Base-by-base conservation (phyloP, 2,329 filamentous ascomycete genomes). In the Torrubiellomyces zombiae region DNA sequence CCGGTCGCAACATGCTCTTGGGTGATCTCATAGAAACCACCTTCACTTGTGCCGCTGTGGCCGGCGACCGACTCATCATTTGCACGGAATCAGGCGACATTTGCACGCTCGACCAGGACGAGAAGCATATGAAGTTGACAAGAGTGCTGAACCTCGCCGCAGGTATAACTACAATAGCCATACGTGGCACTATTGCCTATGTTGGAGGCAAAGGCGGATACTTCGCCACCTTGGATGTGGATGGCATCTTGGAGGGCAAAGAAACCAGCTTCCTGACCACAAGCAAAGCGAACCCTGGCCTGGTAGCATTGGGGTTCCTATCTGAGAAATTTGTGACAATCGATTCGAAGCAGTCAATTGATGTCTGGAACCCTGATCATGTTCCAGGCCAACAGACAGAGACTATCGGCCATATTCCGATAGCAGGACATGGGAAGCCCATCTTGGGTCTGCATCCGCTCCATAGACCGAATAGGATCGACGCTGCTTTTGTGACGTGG, bases 51-150 rank as follows among this genome's bases (percentile, higher is more conserved):
- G 72, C 82, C 5, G 67, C 73, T 10, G 66, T 93, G 17, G 74
- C 77, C 18, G 69, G 79, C 18, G 66, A 64, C 20, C 77, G 74
- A 39, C 76, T 83, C 11, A 66, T 95, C 20, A 59, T 95, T 20
- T 89, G 82, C 51, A 80, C 86, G 4, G 85, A 94, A 42, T 68
- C 71, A 30, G 89, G 89, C 15, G 77, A 91, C 41, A 60, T 98
- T n/a, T 95, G 86, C 48, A 57, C 92, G 16, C 58, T 94, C 16
- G 78, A 94, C 33, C 79, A 92, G 36, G 67, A 64, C 16, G 71
- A 67, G 25, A 74, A 73, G 32, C 67, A 72, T 32, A 76, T 78
- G 48, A 79, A 71, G 36, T 56, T 94, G 23, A 58, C 62, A 21
- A 70, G 72, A 29, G 59, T 82, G 17, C 61, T 72, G 18, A 64